Conservation (phyloP, 768 basidiomycete species). For the Leccinum arenicola region DNA sequence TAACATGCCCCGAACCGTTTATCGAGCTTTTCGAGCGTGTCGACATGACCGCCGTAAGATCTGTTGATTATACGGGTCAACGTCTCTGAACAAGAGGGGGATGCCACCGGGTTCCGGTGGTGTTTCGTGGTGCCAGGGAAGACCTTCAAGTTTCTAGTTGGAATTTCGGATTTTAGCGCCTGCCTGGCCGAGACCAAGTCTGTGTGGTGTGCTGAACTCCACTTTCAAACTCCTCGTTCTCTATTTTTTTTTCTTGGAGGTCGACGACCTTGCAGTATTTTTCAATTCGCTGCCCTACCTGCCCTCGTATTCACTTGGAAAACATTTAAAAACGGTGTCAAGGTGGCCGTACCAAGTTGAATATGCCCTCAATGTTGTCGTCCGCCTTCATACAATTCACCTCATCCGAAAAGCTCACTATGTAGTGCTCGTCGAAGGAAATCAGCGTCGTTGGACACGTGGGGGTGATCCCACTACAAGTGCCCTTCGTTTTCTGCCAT, state of each 20-base stretch:
- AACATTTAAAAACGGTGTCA: background rate
- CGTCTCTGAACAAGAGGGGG: background rate
- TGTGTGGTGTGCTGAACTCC: background rate
- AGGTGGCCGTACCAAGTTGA: background rate
- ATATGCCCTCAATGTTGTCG: background rate
- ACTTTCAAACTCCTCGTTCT: background rate
- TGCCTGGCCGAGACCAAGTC: background rate
- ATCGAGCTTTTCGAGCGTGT: background rate
- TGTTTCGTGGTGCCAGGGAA: too few species aligned
- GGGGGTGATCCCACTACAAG: background rate
- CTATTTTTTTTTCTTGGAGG: background rate
- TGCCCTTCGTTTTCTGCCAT: background rate
- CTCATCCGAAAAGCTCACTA: background rate
- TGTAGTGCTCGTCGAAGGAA: background rate
- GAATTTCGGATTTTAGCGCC: background rate
- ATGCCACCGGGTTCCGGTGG: background rate
- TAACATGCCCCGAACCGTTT: background rate
- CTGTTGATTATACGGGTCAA: background rate
- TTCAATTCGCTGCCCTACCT: too few species aligned
- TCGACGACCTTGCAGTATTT: background rate
- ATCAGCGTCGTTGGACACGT: background rate
- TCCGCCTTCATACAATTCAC: background rate
- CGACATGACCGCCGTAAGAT: constrained; percentile 2
- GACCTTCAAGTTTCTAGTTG: background rate
- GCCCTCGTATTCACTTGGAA: background rate